Evolutionary conservation across 1,139 yeast genomes (phyloP), one percentile per base, ranked within the genome.

Genomic region (Taiozyma sp.): DNA sequence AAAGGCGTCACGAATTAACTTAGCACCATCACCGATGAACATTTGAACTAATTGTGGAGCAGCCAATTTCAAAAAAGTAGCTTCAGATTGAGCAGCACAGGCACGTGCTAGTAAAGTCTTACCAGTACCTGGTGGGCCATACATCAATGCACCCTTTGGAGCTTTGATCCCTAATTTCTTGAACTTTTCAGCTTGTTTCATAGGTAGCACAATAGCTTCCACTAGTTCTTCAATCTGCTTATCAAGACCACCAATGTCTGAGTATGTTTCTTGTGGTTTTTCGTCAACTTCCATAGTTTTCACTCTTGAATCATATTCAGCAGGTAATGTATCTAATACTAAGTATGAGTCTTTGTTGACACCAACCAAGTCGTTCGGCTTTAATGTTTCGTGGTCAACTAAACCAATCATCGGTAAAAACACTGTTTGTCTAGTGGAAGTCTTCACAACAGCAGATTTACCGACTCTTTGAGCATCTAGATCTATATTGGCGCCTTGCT

Each of bases 71-170:
- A 93, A 77, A 68, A 93, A 93, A 0, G 99, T 93, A n/a, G 99
- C 99, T 55, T 95, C 96, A 0, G 97, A 88, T 70, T 93, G 98
- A 7, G 99, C 99, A 14, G 99, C 99, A 80, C 99, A 93, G 2
- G 99, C 99, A 68, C 99, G 82, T 7, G 99, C 99, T 60, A 93
- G 78, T 57, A 93, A 77, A 1, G 99, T 93, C 72, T 93, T 93
- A 70, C 99, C 99, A 2, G 99, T 93, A 66, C 99, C 99, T 48
- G 99, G 99, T 19, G 99, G 99, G 10, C 99, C 99, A 69, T 93
- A 93, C 99, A 93, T 93, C 54, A 93, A 76, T 0, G 98, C 99
- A 62, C 99, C 99, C 71, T 93, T 93, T 54, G 99, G 99, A 7
- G 99, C 96, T 69, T 89, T 92, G 64, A 93, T 91, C 49, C 98